A percentile compares a stretch with the other conserved stretches of the same genome.
Evolutionary conservation across 192 early-diverging fungal genomes (phyloP).

Genomic region (Podila clonocystis): DNA sequence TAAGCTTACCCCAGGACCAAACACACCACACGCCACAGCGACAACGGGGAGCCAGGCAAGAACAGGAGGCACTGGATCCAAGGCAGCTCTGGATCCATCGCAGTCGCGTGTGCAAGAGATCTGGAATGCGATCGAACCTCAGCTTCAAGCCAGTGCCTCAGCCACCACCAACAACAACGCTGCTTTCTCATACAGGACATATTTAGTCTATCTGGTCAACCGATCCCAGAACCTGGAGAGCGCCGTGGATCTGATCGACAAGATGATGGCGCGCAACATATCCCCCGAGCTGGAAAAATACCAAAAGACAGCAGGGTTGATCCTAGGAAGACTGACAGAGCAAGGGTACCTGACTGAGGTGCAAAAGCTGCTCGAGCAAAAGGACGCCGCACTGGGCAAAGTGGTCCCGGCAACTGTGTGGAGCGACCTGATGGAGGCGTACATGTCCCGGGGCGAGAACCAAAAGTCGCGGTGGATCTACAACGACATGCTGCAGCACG

Average conservation of each 20-base stretch:
- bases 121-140: slow-evolving; percentile 40
- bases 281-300: slow-evolving; percentile 44
- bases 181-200: slow-evolving; percentile 34
- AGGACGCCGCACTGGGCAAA: slow-evolving; percentile 25
- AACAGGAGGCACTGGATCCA: background rate
- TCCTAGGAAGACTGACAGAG: slow-evolving; percentile 5
- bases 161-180: slow-evolving; percentile 16
- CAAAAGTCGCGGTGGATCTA: slow-evolving; percentile 47
- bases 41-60: background rate
- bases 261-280: slow-evolving; percentile 23
- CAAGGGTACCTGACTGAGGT: slow-evolving; percentile 44
- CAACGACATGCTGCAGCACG: slow-evolving; percentile 45
- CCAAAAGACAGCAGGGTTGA: slow-evolving; percentile 9
- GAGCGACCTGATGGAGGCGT: slow-evolving; percentile 41
- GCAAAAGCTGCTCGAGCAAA: slow-evolving; percentile 27
- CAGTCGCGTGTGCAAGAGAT: slow-evolving; percentile 20
- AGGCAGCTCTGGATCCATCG: slow-evolving; percentile 6
- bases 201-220: slow-evolving; percentile 22
- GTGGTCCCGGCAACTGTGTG: slow-evolving; percentile 14
- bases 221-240: slow-evolving; percentile 25
- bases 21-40: background rate
- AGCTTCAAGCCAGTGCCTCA: slow-evolving; percentile 7
- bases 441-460: slow-evolving; percentile 17
- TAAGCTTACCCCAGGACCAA: slow-evolving; percentile 14
- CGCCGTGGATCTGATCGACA: slow-evolving; percentile 40